phyloP scores from a whole-genome alignment of 345 rosid species.

The Eucalyptus marginata region DNA sequence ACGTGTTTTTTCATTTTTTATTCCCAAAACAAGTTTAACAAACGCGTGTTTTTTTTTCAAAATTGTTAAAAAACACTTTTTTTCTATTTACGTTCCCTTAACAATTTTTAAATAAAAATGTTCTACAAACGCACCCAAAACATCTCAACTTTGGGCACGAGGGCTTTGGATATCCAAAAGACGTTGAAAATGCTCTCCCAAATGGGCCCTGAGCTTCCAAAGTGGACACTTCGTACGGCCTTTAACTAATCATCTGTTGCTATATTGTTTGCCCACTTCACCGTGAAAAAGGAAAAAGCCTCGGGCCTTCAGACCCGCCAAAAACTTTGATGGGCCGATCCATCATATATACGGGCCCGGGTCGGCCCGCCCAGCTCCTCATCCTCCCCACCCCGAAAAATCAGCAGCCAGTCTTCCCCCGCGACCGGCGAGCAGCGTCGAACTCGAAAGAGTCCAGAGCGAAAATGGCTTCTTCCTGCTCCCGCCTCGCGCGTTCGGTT shows the following conservation, averaged over 20 bases:
- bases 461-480: background rate
- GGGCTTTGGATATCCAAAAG: background rate
- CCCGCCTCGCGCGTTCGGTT: background rate
- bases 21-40: no score
- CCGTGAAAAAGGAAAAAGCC: background rate
- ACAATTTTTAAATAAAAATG: no score
- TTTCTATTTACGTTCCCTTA: no score
- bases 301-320: background rate
- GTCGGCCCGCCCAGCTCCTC: background rate
- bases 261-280: no score
- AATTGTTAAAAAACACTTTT: no score
- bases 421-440: background rate
- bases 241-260: background rate
- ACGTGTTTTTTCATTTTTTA: no score
- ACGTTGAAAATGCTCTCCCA: background rate
- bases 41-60: no score
- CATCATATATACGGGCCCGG: background rate
- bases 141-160: background rate
- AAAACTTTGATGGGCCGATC: background rate
- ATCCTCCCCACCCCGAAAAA: background rate
- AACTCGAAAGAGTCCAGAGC: background rate
- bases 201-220: background rate
- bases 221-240: background rate
- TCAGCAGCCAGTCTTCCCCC: background rate
- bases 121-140: no score